Evolutionary conservation across 2,329 filamentous ascomycete species (phyloP), one percentile per base, ranked within the genome.

Genomic region (Pezicula rhizophila): DNA sequence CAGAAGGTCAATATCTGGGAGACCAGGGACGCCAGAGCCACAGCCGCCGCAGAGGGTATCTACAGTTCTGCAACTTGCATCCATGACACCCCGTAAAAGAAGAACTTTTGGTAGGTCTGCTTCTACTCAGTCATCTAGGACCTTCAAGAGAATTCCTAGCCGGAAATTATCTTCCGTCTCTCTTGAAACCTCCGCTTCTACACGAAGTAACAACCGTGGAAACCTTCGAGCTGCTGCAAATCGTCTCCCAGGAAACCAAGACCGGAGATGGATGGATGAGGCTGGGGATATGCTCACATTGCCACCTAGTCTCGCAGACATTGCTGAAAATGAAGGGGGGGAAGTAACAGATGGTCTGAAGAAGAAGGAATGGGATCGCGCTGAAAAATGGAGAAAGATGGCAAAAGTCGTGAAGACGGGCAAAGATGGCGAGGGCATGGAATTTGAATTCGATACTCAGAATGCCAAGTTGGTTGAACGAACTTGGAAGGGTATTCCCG

Each of bases 401-500:
- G 80, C 81, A 51, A 80, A 75, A 58, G 68, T 80, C 18, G 64
- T 75, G 51, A 77, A 71, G 44, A 69, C 66, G n/a, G 74, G 73
- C 35, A 69, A 58, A 39, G 70, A 76, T 49, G 74, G 75, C 33
- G 72, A 78, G 63, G 80, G 80, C 43, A 82, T 80, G 69, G 70
- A 80, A 52, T 83, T 81, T 60, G 86, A 90, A 47, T 97, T 97
- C 64, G 90, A 96, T 67, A 78, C 80, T 34, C 82, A 78, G 55
- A 87, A 86, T 64, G 77, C 87, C n/a, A 91, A 96, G 66, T 74
- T 99, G 39, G 84, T 96, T 50, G 86, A 91, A 57, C 81, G 93
- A 48, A 95, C 90, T 1, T 99, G 93, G 93, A 99, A 99, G 66
- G 93, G 93, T 26, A 96, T 99, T 54, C 93, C 93, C 0, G 93